Conservation (phyloP, 2,329 filamentous ascomycete species). For the Phaeosphaeriaceae sp. region DNA sequence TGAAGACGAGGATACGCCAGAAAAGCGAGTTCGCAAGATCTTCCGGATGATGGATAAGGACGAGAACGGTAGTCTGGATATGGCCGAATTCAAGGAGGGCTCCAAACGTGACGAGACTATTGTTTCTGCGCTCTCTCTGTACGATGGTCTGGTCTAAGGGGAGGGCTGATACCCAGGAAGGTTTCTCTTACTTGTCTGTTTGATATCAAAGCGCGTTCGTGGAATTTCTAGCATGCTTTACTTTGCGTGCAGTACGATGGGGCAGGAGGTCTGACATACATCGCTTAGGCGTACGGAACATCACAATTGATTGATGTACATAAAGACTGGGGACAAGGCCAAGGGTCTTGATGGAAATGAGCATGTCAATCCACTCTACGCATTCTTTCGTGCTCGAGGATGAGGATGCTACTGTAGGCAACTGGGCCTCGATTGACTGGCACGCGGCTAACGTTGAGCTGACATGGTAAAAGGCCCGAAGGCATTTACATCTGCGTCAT, state of each 20-base stretch:
- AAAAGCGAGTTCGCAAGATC: conserved; percentile 98
- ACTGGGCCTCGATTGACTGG: no score
- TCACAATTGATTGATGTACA: conserved; percentile 43
- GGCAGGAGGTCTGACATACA: conserved; percentile 33
- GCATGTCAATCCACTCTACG: conserved; percentile 7
- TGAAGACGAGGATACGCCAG: conserved; percentile 97
- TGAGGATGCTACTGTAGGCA: no score
- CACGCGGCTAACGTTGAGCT: no score
- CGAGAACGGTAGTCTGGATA: conserved; percentile 94
- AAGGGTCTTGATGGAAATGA: conserved; percentile 12
- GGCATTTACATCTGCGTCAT: no score
- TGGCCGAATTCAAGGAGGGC: conserved; percentile 98
- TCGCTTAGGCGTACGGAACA: conserved; percentile 43
- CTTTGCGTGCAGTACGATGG: conserved; percentile 40
- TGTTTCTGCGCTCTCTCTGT: conserved; percentile 93
- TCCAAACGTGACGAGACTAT: conserved; percentile 99
- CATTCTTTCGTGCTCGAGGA: no score
- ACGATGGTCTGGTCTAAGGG: conserved; percentile 85
- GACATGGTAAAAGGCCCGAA: no score
- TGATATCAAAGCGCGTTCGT: conserved; percentile 50
- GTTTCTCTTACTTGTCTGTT: conserved; percentile 42
- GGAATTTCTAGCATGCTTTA: conserved; percentile 37
- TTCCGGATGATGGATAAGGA: conserved; percentile 99
- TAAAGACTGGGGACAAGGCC: conserved; percentile 25
- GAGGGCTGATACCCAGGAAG: conserved; percentile 27